Conservation (phyloP, 2,329 filamentous ascomycete species). For the Nothomitra cinnamomea region DNA sequence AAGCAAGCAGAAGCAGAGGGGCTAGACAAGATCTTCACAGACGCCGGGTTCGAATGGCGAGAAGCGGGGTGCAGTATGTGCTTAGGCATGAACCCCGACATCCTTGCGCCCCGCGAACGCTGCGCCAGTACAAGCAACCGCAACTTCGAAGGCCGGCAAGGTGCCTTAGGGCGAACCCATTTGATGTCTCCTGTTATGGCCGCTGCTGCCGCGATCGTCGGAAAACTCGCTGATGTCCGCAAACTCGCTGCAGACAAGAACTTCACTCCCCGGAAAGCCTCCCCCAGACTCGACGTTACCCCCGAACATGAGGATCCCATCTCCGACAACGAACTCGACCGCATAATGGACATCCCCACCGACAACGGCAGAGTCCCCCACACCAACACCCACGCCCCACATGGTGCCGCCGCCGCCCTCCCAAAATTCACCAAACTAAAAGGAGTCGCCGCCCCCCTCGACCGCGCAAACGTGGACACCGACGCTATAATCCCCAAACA, state of each 20-base stretch:
- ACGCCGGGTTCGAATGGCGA: slow-evolving; percentile 93
- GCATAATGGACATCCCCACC: slow-evolving; percentile 42
- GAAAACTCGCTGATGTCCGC: slow-evolving; percentile 82
- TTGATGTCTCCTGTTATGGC: slow-evolving; percentile 97
- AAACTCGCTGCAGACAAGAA: slow-evolving; percentile 49
- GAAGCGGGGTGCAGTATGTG: slow-evolving; percentile 99
- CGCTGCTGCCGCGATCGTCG: slow-evolving; percentile 73
- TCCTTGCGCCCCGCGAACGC: slow-evolving; percentile 77
- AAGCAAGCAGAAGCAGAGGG: slow-evolving; percentile 80
- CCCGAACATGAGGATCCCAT: slow-evolving; percentile 40
- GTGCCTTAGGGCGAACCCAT: slow-evolving; percentile 78
- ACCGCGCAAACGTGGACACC: slow-evolving; percentile 88
- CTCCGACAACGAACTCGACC: slow-evolving; percentile 45
- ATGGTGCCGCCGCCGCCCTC: slow-evolving; percentile 43
- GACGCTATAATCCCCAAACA: slow-evolving; percentile 99
- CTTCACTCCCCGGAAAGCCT: slow-evolving; percentile 33
- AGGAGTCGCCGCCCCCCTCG: slow-evolving; percentile 75
- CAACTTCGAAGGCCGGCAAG: slow-evolving; percentile 94
- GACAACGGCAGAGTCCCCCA: slow-evolving; percentile 47
- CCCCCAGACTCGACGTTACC: slow-evolving; percentile 40
- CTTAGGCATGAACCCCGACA: slow-evolving; percentile 97
- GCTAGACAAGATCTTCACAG: slow-evolving; percentile 77
- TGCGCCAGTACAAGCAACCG: slow-evolving; percentile 93
- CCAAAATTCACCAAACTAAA: slow-evolving; percentile 71
- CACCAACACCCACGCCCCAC: slow-evolving; percentile 40